These are phyloP conservation scores for Starmerella tilneyi DNA, from an alignment of 805 yeast genomes.

Conservation along the genomic window DNA sequence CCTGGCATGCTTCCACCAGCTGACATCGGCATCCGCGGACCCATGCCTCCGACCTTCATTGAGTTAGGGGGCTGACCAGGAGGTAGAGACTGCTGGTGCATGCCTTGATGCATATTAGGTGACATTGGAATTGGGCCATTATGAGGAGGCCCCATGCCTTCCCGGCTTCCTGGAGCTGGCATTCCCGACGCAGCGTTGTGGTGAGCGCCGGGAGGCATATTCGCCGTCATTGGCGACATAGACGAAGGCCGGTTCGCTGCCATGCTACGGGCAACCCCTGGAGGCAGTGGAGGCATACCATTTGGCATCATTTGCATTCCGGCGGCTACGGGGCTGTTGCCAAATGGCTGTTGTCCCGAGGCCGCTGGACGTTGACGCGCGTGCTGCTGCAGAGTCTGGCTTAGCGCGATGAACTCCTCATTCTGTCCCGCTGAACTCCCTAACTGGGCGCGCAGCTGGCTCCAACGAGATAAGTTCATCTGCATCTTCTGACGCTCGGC, in stretches of 20 bases:
- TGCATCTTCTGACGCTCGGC: constrained; percentile 25
- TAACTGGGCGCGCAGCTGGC: constrained; percentile 23
- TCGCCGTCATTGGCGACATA: neutral
- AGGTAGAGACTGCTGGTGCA: constrained; percentile 3
- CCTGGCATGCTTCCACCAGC: neutral
- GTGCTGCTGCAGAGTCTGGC: constrained; percentile 20
- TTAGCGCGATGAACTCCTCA: constrained; percentile 28
- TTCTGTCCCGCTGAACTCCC: constrained; percentile 26
- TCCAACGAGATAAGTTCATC: constrained; percentile 28
- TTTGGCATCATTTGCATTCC: neutral
- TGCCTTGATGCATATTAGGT: neutral
- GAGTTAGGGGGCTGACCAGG: neutral
- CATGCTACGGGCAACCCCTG: neutral
- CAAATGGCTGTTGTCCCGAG: neutral
- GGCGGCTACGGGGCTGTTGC: neutral
- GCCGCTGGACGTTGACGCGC: constrained; percentile 20
- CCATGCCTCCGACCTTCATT: neutral
- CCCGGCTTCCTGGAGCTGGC: no score
- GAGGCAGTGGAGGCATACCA: neutral
- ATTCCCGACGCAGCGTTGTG: neutral
- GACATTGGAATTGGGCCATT: neutral
- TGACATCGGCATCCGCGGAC: neutral
- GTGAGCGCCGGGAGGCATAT: neutral
- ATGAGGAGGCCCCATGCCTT: no score
- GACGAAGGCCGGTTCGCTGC: neutral